Percentiles rank a stretch among this genome's conserved stretches.
Conservation (phyloP, 176 grass and related monocot genomes). For the Lolium rigidum region DNA sequence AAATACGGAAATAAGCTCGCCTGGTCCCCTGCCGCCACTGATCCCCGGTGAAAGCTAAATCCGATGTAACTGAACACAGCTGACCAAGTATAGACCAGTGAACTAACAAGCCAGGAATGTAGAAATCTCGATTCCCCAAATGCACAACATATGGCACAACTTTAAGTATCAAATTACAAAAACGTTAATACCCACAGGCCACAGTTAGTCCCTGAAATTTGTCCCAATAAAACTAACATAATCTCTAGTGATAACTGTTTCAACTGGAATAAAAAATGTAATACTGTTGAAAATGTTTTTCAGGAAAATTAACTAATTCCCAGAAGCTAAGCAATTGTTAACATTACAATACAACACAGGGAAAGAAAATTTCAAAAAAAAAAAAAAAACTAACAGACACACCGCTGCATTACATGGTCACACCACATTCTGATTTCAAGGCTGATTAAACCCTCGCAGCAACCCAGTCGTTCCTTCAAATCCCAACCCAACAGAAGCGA, state of each 20-base stretch:
- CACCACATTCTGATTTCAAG: background rate
- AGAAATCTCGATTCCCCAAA: background rate
- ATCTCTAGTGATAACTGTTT: background rate
- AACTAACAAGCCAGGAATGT: conserved; percentile 14
- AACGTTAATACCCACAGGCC: background rate
- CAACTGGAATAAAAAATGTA: background rate
- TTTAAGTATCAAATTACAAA: background rate
- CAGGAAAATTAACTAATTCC: background rate
- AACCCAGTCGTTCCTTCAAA: conserved; percentile 3
- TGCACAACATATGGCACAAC: background rate
- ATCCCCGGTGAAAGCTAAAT: background rate
- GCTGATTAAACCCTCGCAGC: background rate
- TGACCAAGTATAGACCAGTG: background rate
- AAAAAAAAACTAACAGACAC: background rate
- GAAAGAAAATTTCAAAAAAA: background rate
- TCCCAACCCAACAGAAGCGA: conserved; percentile 11
- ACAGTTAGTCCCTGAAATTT: background rate
- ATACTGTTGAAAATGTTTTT: background rate
- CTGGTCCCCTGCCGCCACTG: background rate
- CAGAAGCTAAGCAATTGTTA: background rate
- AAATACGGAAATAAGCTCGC: background rate
- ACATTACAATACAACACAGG: background rate
- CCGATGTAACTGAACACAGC: background rate
- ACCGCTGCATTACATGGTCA: background rate
- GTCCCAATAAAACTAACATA: background rate